Base-by-base conservation (phyloP, 768 basidiomycete genomes). In the Daedaleopsis sinensis region DNA sequence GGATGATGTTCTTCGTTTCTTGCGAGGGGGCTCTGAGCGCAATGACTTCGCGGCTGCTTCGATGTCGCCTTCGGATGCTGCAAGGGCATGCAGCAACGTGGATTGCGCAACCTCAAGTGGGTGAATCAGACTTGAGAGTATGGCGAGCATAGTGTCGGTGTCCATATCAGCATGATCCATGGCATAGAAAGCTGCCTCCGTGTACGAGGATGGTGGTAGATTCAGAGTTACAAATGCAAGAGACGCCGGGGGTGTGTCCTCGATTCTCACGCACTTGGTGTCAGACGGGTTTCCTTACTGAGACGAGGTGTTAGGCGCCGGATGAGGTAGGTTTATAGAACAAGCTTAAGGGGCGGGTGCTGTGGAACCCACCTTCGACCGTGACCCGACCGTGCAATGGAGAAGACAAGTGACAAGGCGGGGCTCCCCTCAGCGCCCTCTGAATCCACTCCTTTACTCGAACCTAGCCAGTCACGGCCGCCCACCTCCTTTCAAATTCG, bases 81-180 rank as follows among this genome's bases (percentile, higher is more conserved):
- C 75, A 10, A 93, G 79, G 1, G 86, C 79, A 47, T 90, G 82
- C 5, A 93, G 75, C 0, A 91, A 78, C 8, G 70, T 66, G 21
- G 74, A 73, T 46, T 80, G 77, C 36, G 76, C 71, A 4, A 77
- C 72, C 15, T 65, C 62, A 55, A 71, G 71, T 43, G 63, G 50
- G 60, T 72, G 58, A 16, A 91, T 71, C 15, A 90, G 74, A 69
- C 89, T 91, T 16, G 78, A 74, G n/a, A 91, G 83, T 58, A 90
- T 75, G 11, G 84, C 89, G 46, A 93, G 76, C 37, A 91, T 78
- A 8, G 78, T 84, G 35, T 93, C 91, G 0, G 88, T 93, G 73
- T 90, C 88, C 42, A 42, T 39, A 5, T 52, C 53, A 16, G 47
- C 16, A 39, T 56, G 24, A 21, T 57, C 58, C 58, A 59, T 63